Conservation (phyloP, 2,329 filamentous ascomycete species). For the Penicillium psychrosexuale region DNA sequence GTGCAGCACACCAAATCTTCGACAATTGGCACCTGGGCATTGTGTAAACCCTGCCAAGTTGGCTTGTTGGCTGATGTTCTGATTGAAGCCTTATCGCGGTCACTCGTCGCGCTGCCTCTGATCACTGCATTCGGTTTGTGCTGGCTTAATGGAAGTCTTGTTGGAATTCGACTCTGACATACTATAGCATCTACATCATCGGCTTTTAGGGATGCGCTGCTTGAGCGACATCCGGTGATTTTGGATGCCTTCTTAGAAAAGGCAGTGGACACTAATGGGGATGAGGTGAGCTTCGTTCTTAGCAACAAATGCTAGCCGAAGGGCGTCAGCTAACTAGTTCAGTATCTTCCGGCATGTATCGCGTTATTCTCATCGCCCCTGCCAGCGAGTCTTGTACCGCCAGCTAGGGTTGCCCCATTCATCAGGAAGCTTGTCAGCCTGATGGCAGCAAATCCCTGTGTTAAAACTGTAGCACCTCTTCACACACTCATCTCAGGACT, state of each 20-base stretch:
- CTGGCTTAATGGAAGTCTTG: not conserved
- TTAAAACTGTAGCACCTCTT: conserved; percentile 34
- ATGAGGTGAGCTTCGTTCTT: conserved; percentile 27
- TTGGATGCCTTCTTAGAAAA: conserved; percentile 37
- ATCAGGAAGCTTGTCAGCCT: conserved; percentile 30
- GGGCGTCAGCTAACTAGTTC: not conserved
- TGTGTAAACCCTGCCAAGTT: conserved; percentile 50
- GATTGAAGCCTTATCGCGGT: conserved; percentile 49
- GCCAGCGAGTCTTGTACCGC: conserved; percentile 27
- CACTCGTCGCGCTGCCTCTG: conserved; percentile 51
- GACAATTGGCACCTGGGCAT: conserved; percentile 47
- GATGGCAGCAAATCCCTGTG: conserved; percentile 31
- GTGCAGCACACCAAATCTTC: conserved; percentile 28
- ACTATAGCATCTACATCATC: conserved; percentile 26
- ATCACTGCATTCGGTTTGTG: conserved; percentile 49
- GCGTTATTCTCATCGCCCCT: conserved; percentile 37
- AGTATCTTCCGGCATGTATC: conserved; percentile 35
- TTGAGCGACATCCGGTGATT: conserved; percentile 32
- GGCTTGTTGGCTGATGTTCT: conserved; percentile 46
- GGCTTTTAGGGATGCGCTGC: conserved; percentile 32
- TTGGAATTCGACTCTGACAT: conserved; percentile 7
- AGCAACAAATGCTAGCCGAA: not conserved
- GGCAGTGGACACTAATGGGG: conserved; percentile 25
- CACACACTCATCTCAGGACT: conserved; percentile 35
- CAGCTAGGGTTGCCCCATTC: conserved; percentile 35